Conservation (phyloP, 2,329 filamentous ascomycete species). For the Trichoderma guizhouense region DNA sequence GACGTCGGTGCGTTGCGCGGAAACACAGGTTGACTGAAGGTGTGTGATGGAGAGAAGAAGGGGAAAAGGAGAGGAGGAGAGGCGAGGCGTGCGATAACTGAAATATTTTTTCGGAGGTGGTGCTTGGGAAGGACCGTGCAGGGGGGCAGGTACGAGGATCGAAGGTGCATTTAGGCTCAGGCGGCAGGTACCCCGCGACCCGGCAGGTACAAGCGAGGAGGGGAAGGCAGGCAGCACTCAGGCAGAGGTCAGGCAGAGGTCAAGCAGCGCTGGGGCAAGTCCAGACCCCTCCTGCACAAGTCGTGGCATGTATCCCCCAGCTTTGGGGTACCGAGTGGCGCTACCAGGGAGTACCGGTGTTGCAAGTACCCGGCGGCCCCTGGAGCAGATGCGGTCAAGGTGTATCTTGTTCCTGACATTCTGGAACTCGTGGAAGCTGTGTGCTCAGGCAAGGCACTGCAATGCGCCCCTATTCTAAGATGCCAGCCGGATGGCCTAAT, state of each 20-base stretch:
- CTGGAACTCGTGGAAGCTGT: constrained; percentile 12
- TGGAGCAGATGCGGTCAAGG: constrained; percentile 16
- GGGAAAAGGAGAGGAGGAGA: constrained; percentile 30
- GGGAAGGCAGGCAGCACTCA: constrained; percentile 5
- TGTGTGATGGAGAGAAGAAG: constrained; percentile 40
- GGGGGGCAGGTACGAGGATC: constrained; percentile 16
- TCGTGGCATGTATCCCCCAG: constrained; percentile 12
- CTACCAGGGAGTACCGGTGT: background rate
- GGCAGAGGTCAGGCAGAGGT: background rate
- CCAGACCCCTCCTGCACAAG: background rate
- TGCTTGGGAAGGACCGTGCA: constrained; percentile 21
- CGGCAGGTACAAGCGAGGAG: constrained; percentile 16
- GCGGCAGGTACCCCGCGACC: background rate
- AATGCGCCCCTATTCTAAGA: constrained; percentile 12
- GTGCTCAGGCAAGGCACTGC: background rate
- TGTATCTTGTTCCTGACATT: constrained; percentile 10
- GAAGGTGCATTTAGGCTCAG: constrained; percentile 5
- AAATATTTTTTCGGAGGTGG: constrained; percentile 40
- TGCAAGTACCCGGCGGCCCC: constrained; percentile 10
- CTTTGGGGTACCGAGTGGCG: constrained; percentile 10
- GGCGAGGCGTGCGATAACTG: constrained; percentile 32
- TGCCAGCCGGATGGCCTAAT: background rate
- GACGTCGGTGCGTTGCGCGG: constrained; percentile 47
- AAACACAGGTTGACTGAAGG: constrained; percentile 44
- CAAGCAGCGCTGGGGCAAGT: background rate